phyloP scores from a whole-genome alignment of 2,329 filamentous ascomycete species.

The Neonectria ditissima region DNA sequence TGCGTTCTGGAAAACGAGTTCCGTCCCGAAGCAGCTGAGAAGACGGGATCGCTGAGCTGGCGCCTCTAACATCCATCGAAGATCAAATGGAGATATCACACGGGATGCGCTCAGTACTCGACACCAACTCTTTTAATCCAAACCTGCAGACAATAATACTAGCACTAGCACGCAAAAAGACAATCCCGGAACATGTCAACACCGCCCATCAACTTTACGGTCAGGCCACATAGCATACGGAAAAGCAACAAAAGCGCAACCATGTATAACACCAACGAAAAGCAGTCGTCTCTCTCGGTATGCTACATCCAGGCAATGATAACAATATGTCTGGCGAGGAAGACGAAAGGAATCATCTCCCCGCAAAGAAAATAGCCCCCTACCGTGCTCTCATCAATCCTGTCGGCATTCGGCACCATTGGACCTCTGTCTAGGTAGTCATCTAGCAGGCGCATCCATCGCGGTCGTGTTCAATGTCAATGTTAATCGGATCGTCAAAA shows the following conservation, averaged over 20 bases:
- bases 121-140: neutral
- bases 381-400: constrained; percentile 22
- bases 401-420: constrained; percentile 15
- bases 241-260: constrained; percentile 34
- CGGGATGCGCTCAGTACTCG: neutral
- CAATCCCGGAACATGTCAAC: neutral
- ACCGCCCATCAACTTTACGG: constrained; percentile 5
- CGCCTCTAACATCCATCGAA: neutral
- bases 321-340: constrained; percentile 32
- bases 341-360: constrained; percentile 17
- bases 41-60: neutral
- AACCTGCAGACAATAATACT: neutral
- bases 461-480: constrained; percentile 93
- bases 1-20: neutral
- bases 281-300: constrained; percentile 38
- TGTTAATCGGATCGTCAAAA: constrained; percentile 98
- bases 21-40: neutral
- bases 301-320: constrained; percentile 45
- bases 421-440: constrained; percentile 17
- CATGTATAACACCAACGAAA: constrained; percentile 44
- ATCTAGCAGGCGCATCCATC: constrained; percentile 91
- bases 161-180: neutral
- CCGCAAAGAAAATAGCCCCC: constrained; percentile 14
- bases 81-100: neutral
- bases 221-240: neutral